These are phyloP conservation scores for Gnaphalium uliginosum DNA, from an alignment of 129 eudicot genomes.

Conservation along the genomic window DNA sequence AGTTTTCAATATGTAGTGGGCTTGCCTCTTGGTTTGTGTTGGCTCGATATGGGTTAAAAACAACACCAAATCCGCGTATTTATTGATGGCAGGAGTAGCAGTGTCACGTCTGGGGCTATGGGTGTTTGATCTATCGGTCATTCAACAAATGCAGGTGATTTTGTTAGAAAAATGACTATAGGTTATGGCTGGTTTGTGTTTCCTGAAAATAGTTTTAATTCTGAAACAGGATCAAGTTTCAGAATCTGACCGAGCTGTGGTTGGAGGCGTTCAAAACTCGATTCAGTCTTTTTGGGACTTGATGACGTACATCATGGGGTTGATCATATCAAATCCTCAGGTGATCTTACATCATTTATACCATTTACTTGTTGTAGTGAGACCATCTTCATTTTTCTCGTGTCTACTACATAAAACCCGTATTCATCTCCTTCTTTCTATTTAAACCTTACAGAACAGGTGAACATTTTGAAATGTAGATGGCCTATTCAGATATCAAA, in stretches of 20 bases:
- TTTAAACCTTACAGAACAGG: not conserved
- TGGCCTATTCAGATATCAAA: not conserved
- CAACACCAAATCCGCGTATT: slow-evolving; percentile 53
- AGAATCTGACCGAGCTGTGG: slow-evolving; percentile 75
- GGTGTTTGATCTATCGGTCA: slow-evolving; percentile 90
- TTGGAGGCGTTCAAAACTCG: slow-evolving; percentile 96
- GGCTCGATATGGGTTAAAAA: slow-evolving; percentile 68
- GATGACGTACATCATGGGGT: slow-evolving; percentile 86
- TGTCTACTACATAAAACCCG: not conserved
- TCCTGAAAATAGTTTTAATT: slow-evolving; percentile 2
- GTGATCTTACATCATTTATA: slow-evolving; percentile 32
- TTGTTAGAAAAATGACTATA: not conserved
- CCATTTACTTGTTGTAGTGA: not conserved
- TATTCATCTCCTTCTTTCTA: not conserved
- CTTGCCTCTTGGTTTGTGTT: slow-evolving; percentile 73
- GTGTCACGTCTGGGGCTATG: slow-evolving; percentile 84
- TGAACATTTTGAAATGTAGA: not conserved
- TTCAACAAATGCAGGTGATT: slow-evolving; percentile 93
- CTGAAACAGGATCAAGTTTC: slow-evolving; percentile 69
- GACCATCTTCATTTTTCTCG: not conserved
- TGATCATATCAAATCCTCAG: slow-evolving; percentile 85
- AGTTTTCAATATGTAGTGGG: slow-evolving; percentile 57
- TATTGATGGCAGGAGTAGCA: slow-evolving; percentile 85
- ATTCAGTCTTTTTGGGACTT: slow-evolving; percentile 80
- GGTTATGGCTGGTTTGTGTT: slow-evolving; percentile 4